A percentile compares a stretch with the other conserved stretches of the same genome.
Conservation (phyloP, 2,329 filamentous ascomycete genomes). For the Grosmannia serpens region DNA sequence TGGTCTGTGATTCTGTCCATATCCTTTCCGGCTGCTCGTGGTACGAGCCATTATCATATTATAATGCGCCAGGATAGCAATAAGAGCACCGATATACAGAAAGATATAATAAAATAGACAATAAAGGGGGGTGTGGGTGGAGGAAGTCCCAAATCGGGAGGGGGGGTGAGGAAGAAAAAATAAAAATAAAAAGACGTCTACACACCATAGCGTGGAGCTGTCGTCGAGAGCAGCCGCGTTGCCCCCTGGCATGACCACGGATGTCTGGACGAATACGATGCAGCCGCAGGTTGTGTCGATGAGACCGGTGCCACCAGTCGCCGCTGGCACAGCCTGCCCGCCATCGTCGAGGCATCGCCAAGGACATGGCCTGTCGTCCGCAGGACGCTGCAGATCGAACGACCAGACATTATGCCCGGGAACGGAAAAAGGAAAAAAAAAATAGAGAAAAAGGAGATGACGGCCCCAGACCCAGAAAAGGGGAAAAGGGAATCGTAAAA, state of each 20-base stretch:
- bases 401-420: constrained; percentile 8
- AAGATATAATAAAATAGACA: too few relatives aligned
- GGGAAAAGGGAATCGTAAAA: not conserved
- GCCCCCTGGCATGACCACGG: constrained; percentile 1
- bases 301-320: not conserved
- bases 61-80: not conserved
- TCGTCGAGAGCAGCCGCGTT: constrained; percentile 9
- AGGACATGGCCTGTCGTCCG: constrained; percentile 1
- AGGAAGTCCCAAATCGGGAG: not conserved
- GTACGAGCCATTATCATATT: not conserved
- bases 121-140: not conserved
- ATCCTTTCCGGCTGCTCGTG: not conserved
- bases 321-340: not conserved
- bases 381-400: constrained; percentile 11
- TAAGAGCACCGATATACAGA: not conserved
- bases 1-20: not conserved
- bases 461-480: not conserved
- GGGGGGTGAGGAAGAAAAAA: not conserved
- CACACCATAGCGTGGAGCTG: constrained; percentile 9
- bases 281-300: not conserved
- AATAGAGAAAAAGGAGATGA: not conserved
- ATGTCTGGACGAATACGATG: not conserved
- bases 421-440: not conserved
- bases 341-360: not conserved
- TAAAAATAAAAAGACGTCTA: not conserved